Evolutionary conservation across 805 yeast genomes (phyloP).

Genomic region (Lachancea nothofagi): DNA sequence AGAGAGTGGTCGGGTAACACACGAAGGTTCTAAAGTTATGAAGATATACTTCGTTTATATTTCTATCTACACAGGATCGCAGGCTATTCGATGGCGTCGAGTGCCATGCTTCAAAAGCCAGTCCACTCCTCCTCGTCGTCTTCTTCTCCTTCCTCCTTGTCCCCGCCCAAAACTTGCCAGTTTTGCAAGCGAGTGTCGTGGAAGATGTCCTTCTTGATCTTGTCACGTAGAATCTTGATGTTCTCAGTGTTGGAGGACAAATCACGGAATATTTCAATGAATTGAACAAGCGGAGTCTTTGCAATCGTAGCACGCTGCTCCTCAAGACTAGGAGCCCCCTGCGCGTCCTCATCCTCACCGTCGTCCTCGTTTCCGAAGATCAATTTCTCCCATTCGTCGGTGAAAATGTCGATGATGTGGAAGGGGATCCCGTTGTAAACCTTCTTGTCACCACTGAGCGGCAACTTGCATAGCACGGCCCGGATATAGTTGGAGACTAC

Average conservation of each 20-base stretch:
- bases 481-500: constrained; percentile 42
- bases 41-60: too few species aligned
- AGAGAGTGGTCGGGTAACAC: too few species aligned
- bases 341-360: constrained; percentile 41
- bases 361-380: constrained; percentile 45
- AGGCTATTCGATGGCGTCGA: too few species aligned
- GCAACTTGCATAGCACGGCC: constrained; percentile 39
- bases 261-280: constrained; percentile 57
- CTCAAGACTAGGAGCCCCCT: constrained; percentile 16
- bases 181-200: constrained; percentile 54
- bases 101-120: constrained; percentile 35
- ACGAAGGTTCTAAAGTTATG: too few species aligned
- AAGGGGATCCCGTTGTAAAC: constrained; percentile 73
- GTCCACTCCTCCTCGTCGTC: constrained; percentile 38
- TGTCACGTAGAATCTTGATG: constrained; percentile 59
- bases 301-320: constrained; percentile 33
- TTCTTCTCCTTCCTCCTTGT: constrained; percentile 28
- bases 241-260: constrained; percentile 44
- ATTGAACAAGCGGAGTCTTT: constrained; percentile 46
- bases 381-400: constrained; percentile 77
- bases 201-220: constrained; percentile 60
- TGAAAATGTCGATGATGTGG: constrained; percentile 76
- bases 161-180: constrained; percentile 48
- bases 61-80: too few species aligned
- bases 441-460: constrained; percentile 53